A percentile compares a stretch with the other conserved stretches of the same genome.
Conservation (phyloP, 306 rosid species). For the Gillenia trifoliata region DNA sequence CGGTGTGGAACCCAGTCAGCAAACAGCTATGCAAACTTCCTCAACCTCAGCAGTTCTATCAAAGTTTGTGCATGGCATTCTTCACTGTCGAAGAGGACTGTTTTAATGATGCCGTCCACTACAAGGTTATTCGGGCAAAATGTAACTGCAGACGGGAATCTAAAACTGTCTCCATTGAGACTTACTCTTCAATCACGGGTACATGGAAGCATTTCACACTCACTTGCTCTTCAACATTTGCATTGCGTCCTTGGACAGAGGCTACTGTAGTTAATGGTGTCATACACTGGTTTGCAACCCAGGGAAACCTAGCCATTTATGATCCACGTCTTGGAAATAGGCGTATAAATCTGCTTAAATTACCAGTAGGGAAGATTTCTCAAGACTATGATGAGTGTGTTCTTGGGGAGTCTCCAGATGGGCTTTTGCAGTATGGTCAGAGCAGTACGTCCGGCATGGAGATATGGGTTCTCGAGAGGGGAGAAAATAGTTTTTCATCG, state of each 20-base stretch:
- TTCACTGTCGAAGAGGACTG: conserved; percentile 46
- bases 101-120: conserved; percentile 27
- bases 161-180: conserved; percentile 65
- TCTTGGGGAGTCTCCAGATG: conserved; percentile 73
- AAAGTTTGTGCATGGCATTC: conserved; percentile 58
- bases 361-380: conserved; percentile 50
- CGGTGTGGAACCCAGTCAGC: conserved; percentile 50
- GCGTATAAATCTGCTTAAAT: conserved; percentile 38
- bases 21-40: conserved; percentile 49
- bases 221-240: conserved; percentile 49
- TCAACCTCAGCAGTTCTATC: conserved; percentile 60
- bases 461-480: conserved; percentile 66
- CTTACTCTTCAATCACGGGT: conserved; percentile 64
- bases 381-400: conserved; percentile 57
- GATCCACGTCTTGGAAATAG: conserved; percentile 65
- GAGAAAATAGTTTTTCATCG: conserved; percentile 24
- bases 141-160: conserved; percentile 56
- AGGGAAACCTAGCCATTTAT: conserved; percentile 63
- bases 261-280: conserved; percentile 62
- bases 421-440: conserved; percentile 70
- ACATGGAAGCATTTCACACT: conserved; percentile 68
- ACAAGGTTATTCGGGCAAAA: conserved; percentile 69
- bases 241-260: conserved; percentile 56
- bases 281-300: conserved; percentile 64
- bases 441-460: conserved; percentile 61